Evolutionary conservation across 1,284 basidiomycete genomes (phyloP).

Genomic region (Heterobasidion annosum): DNA sequence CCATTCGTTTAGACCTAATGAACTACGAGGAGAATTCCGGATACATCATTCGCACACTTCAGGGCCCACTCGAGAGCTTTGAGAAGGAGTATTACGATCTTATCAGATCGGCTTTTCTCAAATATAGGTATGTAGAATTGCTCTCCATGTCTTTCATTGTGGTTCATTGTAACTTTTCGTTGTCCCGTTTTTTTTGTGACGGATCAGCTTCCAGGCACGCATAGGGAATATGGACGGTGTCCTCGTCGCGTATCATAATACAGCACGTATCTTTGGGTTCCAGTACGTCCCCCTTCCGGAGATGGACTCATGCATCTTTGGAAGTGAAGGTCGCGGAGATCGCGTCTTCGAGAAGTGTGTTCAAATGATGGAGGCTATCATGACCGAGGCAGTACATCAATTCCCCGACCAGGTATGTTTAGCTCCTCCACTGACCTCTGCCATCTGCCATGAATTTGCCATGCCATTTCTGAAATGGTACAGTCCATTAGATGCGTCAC

Average conservation of each 20-base stretch:
- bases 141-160: not conserved
- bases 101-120: conserved; percentile 88
- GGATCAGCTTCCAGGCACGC: conserved; percentile 78
- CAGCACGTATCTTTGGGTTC: conserved; percentile 84
- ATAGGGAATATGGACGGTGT: conserved; percentile 98
- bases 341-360: conserved; percentile 77
- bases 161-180: not conserved
- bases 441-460: no score
- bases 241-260: conserved; percentile 94
- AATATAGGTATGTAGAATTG: conserved; percentile 62
- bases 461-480: not conserved
- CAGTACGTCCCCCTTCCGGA: conserved; percentile 87
- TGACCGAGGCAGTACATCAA: conserved; percentile 49
- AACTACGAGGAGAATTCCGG: conserved; percentile 83
- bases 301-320: conserved; percentile 82
- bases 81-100: conserved; percentile 92
- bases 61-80: conserved; percentile 67
- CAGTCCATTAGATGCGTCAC: conserved; percentile 53
- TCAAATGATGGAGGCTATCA: conserved; percentile 62
- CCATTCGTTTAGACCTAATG: conserved; percentile 79
- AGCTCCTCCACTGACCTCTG: not conserved
- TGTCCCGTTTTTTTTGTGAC: not conserved
- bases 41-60: conserved; percentile 58
- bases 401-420: conserved; percentile 60
- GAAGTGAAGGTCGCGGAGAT: conserved; percentile 50